Evolutionary conservation across 768 basidiomycete genomes (phyloP), one percentile per base, ranked within the genome.

Genomic region (Panellus pusillus): DNA sequence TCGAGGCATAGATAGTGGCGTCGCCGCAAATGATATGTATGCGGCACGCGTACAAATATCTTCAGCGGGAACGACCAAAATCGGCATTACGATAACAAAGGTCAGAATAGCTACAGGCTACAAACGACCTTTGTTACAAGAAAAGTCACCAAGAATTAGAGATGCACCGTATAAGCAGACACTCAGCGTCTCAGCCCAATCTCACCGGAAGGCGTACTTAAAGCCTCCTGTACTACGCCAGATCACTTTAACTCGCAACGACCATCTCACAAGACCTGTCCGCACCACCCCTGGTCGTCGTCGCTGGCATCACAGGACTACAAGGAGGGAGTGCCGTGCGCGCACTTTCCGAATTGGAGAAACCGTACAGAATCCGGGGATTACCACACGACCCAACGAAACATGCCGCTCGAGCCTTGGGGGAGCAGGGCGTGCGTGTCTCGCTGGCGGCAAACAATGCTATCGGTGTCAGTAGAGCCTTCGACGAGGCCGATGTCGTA

Each of bases 181-280:
- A 24, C 24, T 24, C 24, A 24, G 24, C 24, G 6, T 24, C 24
- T 6, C 24, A 6, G 24, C 24, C 24, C 2, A 24, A 24, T 24
- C 6, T 24, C 24, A 6, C 24, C 24, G 24, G 24, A 24, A 24
- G 24, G 24, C 24, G 2, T 24, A 24, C n/a, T n/a, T n/a, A n/a
- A n/a, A 24, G 24, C 24, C 24, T 24, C 24, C 24, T 3, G 6
- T 24, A 24, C 24, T 6, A 6, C 2, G 24, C n/a, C 24, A 24
- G 24, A 24, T 24, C 6, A 24, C 24, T n/a, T n/a, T n/a, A 12
- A 24, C 18, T 17, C 11, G 28, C n/a, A 13, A 57, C 54, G 57
- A 58, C 57, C 43, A 46, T 58, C 52, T 58, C 52, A 17, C 40
- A 52, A 29, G 47, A 52, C 44, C 43, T 43, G 9, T 20, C 57